phyloP scores from a whole-genome alignment of 345 rosid species.

The Excoecaria cochinchinensis region DNA sequence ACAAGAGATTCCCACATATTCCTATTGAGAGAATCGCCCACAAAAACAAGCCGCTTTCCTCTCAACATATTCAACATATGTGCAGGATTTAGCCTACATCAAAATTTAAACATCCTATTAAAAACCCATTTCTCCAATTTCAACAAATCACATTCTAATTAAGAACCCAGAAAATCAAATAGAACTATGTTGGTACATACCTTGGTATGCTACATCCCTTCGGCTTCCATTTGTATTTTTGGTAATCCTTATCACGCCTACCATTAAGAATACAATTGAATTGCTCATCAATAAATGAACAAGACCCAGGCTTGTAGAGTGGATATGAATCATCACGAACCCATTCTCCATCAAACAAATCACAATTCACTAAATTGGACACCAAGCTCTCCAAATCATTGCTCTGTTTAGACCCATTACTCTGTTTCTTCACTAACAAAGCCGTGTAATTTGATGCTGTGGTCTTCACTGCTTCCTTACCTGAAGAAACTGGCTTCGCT shows the following conservation, averaged over 20 bases:
- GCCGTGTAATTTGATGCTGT: slow-evolving; percentile 41
- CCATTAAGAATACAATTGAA: slow-evolving; percentile 77
- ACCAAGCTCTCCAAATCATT: slow-evolving; percentile 42
- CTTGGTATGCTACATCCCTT: slow-evolving; percentile 77
- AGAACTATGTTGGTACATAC: slow-evolving; percentile 25
- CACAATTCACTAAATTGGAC: slow-evolving; percentile 56
- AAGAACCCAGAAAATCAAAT: neutral
- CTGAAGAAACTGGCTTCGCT: neutral
- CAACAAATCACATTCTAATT: neutral
- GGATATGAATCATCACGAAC: slow-evolving; percentile 86
- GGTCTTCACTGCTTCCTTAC: slow-evolving; percentile 16
- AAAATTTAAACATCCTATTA: slow-evolving; percentile 6
- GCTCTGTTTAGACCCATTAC: slow-evolving; percentile 25
- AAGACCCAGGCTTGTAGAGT: slow-evolving; percentile 83
- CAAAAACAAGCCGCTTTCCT: slow-evolving; percentile 85
- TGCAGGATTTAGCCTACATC: slow-evolving; percentile 55
- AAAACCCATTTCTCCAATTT: neutral
- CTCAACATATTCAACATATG: slow-evolving; percentile 69
- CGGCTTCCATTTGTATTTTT: slow-evolving; percentile 88
- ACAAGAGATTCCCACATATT: slow-evolving; percentile 99
- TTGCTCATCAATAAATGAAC: slow-evolving; percentile 79
- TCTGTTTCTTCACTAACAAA: slow-evolving; percentile 35
- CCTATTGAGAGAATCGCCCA: slow-evolving; percentile 89
- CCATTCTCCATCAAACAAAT: slow-evolving; percentile 88
- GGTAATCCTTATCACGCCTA: slow-evolving; percentile 69